A percentile compares a stretch with the other conserved stretches of the same genome.
Conservation (phyloP, 2,329 filamentous ascomycete genomes). For the Colletotrichum costaricense region DNA sequence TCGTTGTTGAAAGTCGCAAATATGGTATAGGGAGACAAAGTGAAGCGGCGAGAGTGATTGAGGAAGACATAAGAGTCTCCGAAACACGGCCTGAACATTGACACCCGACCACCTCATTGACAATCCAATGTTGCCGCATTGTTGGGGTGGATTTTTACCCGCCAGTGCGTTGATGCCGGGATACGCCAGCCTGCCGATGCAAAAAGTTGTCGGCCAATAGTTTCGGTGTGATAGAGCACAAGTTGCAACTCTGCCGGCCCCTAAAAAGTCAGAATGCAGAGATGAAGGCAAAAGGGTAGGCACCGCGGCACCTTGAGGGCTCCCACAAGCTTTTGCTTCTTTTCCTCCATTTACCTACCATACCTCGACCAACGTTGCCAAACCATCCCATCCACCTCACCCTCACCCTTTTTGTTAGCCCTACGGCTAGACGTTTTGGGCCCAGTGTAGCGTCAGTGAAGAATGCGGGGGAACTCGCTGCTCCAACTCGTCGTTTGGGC, state of each 20-base stretch:
- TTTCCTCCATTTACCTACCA: too few relatives aligned
- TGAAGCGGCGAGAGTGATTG: neutral
- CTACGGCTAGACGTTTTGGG: neutral
- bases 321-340: neutral
- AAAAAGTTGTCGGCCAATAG: neutral
- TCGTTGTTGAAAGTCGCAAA: neutral
- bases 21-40: neutral
- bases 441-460: constrained; percentile 3
- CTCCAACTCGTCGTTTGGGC: neutral
- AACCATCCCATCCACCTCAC: neutral
- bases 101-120: neutral
- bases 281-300: neutral
- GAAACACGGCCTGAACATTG: constrained; percentile 13
- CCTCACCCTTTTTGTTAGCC: neutral
- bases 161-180: constrained; percentile 19
- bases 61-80: neutral
- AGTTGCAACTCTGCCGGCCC: neutral
- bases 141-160: neutral
- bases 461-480: neutral
- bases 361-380: too few relatives aligned
- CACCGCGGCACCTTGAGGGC: neutral
- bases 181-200: constrained; percentile 15
- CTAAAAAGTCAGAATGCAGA: neutral
- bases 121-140: neutral
- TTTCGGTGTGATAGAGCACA: neutral